Percentiles rank a stretch among this genome's conserved stretches.
Conservation (phyloP, 495 filamentous ascomycete genomes). For the Hyaloscypha bicolor region DNA sequence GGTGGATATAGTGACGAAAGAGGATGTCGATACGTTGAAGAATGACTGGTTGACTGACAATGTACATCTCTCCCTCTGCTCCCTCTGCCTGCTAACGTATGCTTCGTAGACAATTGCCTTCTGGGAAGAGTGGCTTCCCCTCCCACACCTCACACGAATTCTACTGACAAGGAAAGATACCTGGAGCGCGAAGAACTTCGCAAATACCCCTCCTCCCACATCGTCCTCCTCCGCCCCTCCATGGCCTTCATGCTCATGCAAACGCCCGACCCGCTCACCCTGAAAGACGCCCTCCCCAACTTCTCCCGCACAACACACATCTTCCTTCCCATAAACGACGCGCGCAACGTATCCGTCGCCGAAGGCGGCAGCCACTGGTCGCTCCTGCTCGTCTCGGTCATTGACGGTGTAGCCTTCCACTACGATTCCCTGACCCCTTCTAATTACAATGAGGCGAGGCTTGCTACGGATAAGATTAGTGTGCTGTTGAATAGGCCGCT, state of each 20-base stretch:
- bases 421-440: conserved; percentile 86
- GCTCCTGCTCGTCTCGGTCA: conserved; percentile 81
- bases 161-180: conserved; percentile 55
- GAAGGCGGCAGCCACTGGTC: conserved; percentile 97
- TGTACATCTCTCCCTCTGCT: conserved; percentile 52
- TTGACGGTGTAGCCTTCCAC: conserved; percentile 92
- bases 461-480: conserved; percentile 63
- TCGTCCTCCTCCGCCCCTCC: conserved; percentile 87
- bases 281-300: conserved; percentile 75
- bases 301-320: conserved; percentile 86
- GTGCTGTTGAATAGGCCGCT: conserved; percentile 65
- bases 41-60: conserved; percentile 99
- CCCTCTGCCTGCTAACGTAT: conserved; percentile 25
- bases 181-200: conserved; percentile 85
- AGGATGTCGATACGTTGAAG: conserved; percentile 85
- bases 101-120: conserved; percentile 77
- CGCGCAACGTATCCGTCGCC: conserved; percentile 67
- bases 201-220: conserved; percentile 75
- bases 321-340: conserved; percentile 96
- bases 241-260: conserved; percentile 94
- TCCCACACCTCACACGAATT: not conserved
- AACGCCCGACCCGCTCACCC: conserved; percentile 71
- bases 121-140: conserved; percentile 83
- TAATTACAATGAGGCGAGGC: conserved; percentile 72
- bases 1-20: conserved; percentile 63